A percentile compares a stretch with the other conserved stretches of the same genome.
Conservation (phyloP, 495 filamentous ascomycete species). For the Recurvomyces mirabilis region DNA sequence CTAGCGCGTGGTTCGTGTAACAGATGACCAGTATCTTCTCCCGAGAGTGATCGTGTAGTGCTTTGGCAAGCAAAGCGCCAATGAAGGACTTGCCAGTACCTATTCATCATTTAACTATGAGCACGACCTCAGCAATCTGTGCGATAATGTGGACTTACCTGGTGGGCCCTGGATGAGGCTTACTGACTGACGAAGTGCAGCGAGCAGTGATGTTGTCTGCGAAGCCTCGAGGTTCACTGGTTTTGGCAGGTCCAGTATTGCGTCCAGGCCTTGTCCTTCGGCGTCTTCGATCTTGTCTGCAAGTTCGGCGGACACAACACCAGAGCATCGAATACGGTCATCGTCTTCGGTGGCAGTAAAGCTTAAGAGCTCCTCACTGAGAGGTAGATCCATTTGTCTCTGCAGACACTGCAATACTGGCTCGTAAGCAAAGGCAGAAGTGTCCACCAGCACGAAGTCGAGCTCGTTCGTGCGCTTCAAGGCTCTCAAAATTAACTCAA, state of each 20-base stretch:
- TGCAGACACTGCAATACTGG: conserved; percentile 55
- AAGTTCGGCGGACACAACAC: conserved; percentile 5
- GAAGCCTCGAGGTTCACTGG: conserved; percentile 40
- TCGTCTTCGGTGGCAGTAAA: conserved; percentile 9
- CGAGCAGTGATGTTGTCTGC: conserved; percentile 46
- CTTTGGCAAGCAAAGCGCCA: conserved; percentile 54
- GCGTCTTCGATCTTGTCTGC: conserved; percentile 20
- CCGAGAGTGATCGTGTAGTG: conserved; percentile 40
- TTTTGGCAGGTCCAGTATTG: conserved; percentile 22
- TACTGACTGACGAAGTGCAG: conserved; percentile 43
- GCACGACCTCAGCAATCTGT: too few species aligned
- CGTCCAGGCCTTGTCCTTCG: conserved; percentile 23
- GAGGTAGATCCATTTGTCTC: conserved; percentile 40
- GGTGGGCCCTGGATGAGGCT: conserved; percentile 68
- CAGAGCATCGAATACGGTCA: neutral
- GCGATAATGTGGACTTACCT: conserved; percentile 42
- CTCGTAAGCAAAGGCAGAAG: conserved; percentile 60
- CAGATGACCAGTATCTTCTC: conserved; percentile 52
- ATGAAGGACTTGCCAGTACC: conserved; percentile 76
- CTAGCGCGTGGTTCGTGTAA: conserved; percentile 42
- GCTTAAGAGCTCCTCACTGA: conserved; percentile 24
- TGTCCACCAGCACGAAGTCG: conserved; percentile 47
- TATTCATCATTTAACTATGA: too few species aligned
- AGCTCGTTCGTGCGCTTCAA: conserved; percentile 33
- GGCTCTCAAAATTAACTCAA: conserved; percentile 33